Evolutionary conservation across 345 rosid species (phyloP).

Genomic region (Citrus hindsii): DNA sequence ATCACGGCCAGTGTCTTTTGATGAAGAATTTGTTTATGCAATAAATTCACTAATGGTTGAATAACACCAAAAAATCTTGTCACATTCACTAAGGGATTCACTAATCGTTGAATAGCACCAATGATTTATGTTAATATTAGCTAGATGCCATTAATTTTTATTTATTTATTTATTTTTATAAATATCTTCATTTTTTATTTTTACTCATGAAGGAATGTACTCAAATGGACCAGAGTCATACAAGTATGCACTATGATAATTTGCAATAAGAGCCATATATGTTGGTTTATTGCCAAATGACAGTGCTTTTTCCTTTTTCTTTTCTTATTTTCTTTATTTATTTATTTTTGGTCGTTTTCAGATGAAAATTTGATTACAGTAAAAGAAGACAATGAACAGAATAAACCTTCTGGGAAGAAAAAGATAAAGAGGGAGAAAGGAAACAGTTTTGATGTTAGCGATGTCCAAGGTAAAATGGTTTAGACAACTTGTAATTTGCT

Average conservation of each 20-base stretch:
- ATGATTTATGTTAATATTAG: not conserved
- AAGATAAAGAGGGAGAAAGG: constrained; percentile 24
- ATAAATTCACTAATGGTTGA: not conserved
- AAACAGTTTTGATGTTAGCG: not conserved
- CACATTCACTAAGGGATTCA: not conserved
- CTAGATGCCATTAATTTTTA: not conserved
- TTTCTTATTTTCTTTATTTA: no score
- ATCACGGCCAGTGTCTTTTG: not conserved
- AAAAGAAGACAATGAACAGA: constrained; percentile 12
- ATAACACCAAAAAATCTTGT: not conserved
- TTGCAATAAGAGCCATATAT: not conserved
- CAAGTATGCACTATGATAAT: not conserved
- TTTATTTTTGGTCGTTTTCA: not conserved
- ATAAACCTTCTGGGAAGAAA: constrained; percentile 15
- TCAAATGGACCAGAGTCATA: not conserved
- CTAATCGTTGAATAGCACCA: not conserved
- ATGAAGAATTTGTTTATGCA: not conserved
- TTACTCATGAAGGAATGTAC: not conserved
- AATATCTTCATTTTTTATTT: not conserved
- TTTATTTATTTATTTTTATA: no score
- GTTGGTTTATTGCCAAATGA: not conserved
- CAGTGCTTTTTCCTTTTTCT: not conserved
- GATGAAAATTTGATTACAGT: constrained; percentile 12
- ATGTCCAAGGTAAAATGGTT: constrained; percentile 11
- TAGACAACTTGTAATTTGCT: not conserved